Evolutionary conservation across 176 grass and related monocot species (phyloP), one percentile per base, ranked within the genome.

Genomic region (Oryza australiensis): DNA sequence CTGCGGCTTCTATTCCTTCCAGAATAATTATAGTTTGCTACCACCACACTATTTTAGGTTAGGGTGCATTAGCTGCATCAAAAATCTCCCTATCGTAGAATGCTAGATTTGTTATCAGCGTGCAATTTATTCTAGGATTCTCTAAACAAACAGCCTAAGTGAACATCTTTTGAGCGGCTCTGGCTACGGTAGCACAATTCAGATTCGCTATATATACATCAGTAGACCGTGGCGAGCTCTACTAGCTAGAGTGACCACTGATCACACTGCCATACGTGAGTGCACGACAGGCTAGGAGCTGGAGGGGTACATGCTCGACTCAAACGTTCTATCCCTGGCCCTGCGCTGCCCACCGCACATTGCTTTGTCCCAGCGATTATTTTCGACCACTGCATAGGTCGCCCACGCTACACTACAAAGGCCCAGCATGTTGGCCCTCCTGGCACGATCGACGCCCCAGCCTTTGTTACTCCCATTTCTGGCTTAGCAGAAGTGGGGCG

Each of bases 341-440:
- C 55, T 46, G 66, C 22, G 5, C 75, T 46, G 66, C 22, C 9
- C 75, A 9, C 72, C 53, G 66, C 81, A 33, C 26, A 53, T 51
- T 48, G 41, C n/a, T 24, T 7, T 37, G 60, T 34, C 62, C 62
- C 57, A 12, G 35, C 37, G 15, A 68, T 48, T 48, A 42, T 68
- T 60, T 43, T 34, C 48, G 68, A 3, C 62, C 40, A 6, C 86
- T 73, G 11, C 53, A 24, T 16, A 40, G 48, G 18, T 71, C 33
- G 86, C 86, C 74, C 80, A 83, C 68, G 46, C 86, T 77, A 72
- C 72, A 26, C 18, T 82, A 72, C 64, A 26, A 13, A 45, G 76
- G 26, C 62, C 18, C 76, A n/a, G 1, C 15, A 9, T 53, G 81
- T 12, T 22, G 81, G 66, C 38, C 4, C 68, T 45, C 45, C 14